These are phyloP conservation scores for Vanilla planifolia DNA, from an alignment of 106 monocot genomes.

Conservation along the genomic window DNA sequence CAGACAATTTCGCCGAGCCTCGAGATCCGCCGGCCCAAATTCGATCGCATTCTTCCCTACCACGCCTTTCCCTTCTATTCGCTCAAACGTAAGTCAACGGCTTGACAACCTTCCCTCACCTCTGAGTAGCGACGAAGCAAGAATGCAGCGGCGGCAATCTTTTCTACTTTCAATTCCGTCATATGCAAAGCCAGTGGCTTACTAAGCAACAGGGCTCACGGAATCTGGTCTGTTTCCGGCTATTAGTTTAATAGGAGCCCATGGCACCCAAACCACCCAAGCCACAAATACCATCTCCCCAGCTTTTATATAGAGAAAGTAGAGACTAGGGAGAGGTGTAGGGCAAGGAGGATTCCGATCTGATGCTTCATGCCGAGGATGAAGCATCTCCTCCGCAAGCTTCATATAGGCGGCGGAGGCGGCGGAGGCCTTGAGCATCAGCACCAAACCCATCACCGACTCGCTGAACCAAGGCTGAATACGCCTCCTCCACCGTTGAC, in stretches of 20 bases:
- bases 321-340: not conserved
- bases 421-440: conserved; percentile 17
- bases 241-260: conserved; percentile 7
- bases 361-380: conserved; percentile 52
- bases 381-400: conserved; percentile 65
- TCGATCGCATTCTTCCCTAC: no score
- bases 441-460: conserved; percentile 7
- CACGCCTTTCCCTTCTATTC: no score
- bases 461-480: conserved; percentile 3
- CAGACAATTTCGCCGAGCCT: no score
- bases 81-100: no score
- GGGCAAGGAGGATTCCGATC: conserved; percentile 15
- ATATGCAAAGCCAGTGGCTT: not conserved
- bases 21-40: no score
- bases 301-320: not conserved
- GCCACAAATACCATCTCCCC: not conserved
- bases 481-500: conserved; percentile 2
- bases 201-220: not conserved
- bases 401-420: conserved; percentile 40
- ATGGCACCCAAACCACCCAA: not conserved
- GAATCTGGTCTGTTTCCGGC: conserved; percentile 7
- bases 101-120: no score
- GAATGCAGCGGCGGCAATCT: no score
- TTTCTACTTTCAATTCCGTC: not conserved
- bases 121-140: no score